Evolutionary conservation across 2,329 filamentous ascomycete species (phyloP).

Genomic region (Alternaria sp.): DNA sequence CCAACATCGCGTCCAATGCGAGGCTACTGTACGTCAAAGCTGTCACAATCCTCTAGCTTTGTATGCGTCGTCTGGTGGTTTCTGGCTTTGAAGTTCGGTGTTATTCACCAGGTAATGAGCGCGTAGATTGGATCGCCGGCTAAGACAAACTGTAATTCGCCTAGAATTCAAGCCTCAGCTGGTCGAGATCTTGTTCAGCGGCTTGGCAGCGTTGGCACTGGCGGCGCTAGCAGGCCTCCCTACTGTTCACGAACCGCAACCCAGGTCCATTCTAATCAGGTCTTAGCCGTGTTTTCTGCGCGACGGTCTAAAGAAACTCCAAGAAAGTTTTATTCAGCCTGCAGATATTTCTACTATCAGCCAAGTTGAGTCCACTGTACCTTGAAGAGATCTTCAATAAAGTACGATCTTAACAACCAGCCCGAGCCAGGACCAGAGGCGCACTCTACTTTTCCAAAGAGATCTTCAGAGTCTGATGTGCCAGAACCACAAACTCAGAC

Average conservation of each 20-base stretch:
- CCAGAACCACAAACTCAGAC: not conserved
- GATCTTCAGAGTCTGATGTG: not conserved
- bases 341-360: not conserved
- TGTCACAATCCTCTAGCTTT: not conserved
- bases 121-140: not conserved
- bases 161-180: not conserved
- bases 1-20: not conserved
- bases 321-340: not conserved
- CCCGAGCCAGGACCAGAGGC: not conserved
- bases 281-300: not conserved
- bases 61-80: not conserved
- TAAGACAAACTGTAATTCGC: not conserved
- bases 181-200: not conserved
- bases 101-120: not conserved
- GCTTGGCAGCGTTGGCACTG: conserved; percentile 1
- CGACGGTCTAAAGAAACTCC: not conserved
- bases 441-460: not conserved
- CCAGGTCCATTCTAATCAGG: not conserved
- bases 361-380: not conserved
- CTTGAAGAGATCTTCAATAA: not conserved
- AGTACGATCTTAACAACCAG: not conserved
- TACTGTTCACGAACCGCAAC: not conserved
- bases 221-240: not conserved
- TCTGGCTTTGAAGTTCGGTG: not conserved
- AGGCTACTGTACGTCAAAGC: not conserved